Evolutionary conservation across 768 basidiomycete genomes (phyloP), one percentile per base, ranked within the genome.

Genomic region (Tulasnella calospora): DNA sequence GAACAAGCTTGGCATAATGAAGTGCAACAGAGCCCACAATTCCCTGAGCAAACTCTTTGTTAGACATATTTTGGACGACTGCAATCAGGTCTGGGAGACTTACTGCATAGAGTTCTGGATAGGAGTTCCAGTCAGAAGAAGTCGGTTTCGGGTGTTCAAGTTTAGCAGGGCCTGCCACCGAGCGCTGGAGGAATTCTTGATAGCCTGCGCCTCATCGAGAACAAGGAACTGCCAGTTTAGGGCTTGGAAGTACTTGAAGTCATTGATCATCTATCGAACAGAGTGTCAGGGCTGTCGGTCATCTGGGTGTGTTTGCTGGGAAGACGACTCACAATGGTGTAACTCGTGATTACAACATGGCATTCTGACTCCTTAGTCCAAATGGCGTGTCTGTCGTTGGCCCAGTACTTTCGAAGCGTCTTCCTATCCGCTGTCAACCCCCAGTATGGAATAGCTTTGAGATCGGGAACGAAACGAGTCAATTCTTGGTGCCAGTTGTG

Each of bases 211-310:
- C 85, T 99, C 98, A 82, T 99, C 98, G n/a, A 99, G 88, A 79
- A 99, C 90, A 97, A 99, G 99, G 83, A 99, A 99, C 85, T 99
- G 98, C 98, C 98, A 99, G 82, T 95, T 97, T 80, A 98, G 92
- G 51, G 94, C 90, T 83, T 98, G 94, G 85, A 99, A 97, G 85
- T 99, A 98, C 81, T 98, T 94, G 82, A 98, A 96, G 83, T 99
- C 98, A 86, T 94, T 78, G 70, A 78, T 78, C 77, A 78, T 78
- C 77, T 78, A 57, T 41, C 7, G 33, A 2, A 95, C 96, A 71
- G 97, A n/a, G 13, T 3, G 15, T 74, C 5, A 78, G 55, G 30
- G 13, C 33, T n/a, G n/a, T 27, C 30, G 12, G 21, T 30, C 2
- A 30, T 33, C 47, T 2, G 44, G 51, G 35, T 15, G 3, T 33